Base-by-base conservation (phyloP, 352 stramenopile species). In the Sclerospora graminicola region DNA sequence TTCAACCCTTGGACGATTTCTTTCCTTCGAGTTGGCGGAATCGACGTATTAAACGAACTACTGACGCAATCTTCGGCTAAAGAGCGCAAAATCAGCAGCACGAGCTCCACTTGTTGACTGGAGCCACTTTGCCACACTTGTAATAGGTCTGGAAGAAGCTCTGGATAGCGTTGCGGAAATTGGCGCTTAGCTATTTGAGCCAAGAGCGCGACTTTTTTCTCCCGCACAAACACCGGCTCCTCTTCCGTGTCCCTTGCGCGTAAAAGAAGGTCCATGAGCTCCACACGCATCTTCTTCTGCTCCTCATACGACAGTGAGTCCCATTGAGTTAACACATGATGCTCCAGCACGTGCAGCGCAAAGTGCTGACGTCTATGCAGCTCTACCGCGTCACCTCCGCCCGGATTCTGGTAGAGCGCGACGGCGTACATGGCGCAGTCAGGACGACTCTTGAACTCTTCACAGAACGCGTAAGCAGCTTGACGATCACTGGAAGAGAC, bases 151-250 rank as follows among this genome's bases (percentile, higher is more conserved):
- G 80, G 59, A 23, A 87, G 48, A 28, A 89, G 24, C 20, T 86
- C 72, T 4, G 74, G 72, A 72, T 75, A 89, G 5, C 73, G 78
- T 57, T 89, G 78, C n/a, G 78, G 78, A 45, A 89, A 89, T 55
- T 85, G 73, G 1, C 78, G 58, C 62, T 89, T 89, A 18, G 72
- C 78, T 8, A 89, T 76, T 48, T 83, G 61, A 1, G 75, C 66
- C 28, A 89, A 34, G 6, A 89, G 65, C 44, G 69, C 45, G 3
- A 89, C 78, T 21, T 87, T 83, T 57, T 89, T 89, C 58, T 89
- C 78, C 11, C 71, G 67, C 11, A 89, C 46, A 43, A 82, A 89
- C 14, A 74, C 60, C 0, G 78, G 78, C 32, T 85, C 71, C 26
- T 69, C 48, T 8, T 20, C 13, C 34, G 35, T 39, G 1, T 44